Percentiles rank a stretch among this genome's conserved stretches.
Conservation (phyloP, 108 stramenopile species). For the Cyclostephanos tholiformis region DNA sequence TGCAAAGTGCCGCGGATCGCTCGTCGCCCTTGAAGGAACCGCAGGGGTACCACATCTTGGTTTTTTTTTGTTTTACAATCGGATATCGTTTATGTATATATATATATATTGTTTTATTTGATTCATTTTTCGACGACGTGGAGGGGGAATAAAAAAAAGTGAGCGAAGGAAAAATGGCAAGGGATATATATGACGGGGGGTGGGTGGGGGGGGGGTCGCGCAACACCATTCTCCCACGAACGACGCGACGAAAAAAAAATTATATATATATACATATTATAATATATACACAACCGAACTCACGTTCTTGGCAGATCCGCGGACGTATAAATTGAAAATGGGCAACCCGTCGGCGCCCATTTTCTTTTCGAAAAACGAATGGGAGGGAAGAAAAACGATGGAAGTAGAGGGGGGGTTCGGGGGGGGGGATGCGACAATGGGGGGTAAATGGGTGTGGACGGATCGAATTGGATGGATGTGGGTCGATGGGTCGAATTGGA, state of each 20-base stretch:
- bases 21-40: constrained; percentile 91
- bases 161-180: too few relatives aligned
- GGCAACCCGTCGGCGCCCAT: constrained; percentile 83
- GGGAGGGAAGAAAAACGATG: too few relatives aligned
- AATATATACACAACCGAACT: constrained; percentile 25
- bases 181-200: too few relatives aligned
- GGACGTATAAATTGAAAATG: constrained; percentile 84
- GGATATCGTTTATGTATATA: too few relatives aligned
- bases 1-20: constrained; percentile 70
- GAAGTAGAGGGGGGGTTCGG: too few relatives aligned
- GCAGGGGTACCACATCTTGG: constrained; percentile 93
- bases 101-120: too few relatives aligned
- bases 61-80: background rate
- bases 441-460: too few relatives aligned
- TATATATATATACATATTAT: background rate
- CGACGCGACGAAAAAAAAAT: background rate
- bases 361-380: background rate
- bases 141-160: too few relatives aligned
- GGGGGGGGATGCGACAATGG: too few relatives aligned
- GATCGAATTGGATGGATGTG: background rate
- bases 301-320: constrained; percentile 75
- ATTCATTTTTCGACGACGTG: too few relatives aligned
- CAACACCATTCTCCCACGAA: too few relatives aligned
- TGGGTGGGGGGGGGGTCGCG: background rate
- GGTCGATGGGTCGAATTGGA: background rate